These are phyloP conservation scores for Colletotrichum aenigma DNA, from an alignment of 2,329 filamentous ascomycete species.

Conservation along the genomic window DNA sequence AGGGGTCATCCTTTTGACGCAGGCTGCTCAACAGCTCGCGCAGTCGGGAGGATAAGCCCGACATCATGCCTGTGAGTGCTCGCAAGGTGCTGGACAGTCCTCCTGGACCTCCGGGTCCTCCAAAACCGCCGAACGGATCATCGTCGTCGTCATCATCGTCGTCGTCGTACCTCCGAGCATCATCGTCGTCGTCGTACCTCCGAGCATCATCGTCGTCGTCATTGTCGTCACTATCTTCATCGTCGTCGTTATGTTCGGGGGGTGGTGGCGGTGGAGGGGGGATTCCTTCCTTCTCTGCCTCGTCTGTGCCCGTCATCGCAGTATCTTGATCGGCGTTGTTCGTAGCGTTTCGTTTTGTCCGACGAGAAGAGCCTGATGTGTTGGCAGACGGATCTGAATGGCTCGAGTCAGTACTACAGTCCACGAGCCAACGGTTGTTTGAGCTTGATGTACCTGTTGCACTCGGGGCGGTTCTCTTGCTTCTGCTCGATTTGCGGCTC, in stretches of 20 bases:
- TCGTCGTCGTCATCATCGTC: slow-evolving; percentile 75
- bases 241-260: slow-evolving; percentile 37
- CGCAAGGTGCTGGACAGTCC: slow-evolving; percentile 81
- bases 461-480: slow-evolving; percentile 65
- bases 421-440: neutral
- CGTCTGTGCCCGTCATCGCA: slow-evolving; percentile 73
- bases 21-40: slow-evolving; percentile 79
- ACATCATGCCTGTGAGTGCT: slow-evolving; percentile 91
- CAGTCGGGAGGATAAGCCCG: slow-evolving; percentile 78
- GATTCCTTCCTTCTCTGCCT: slow-evolving; percentile 47
- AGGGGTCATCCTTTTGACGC: slow-evolving; percentile 82
- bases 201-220: slow-evolving; percentile 54
- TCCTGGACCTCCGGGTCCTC: slow-evolving; percentile 65
- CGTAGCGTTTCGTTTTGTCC: slow-evolving; percentile 56
- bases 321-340: slow-evolving; percentile 66
- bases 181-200: slow-evolving; percentile 53
- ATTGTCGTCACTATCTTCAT: slow-evolving; percentile 48
- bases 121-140: slow-evolving; percentile 69
- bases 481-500: slow-evolving; percentile 74
- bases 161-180: slow-evolving; percentile 39
- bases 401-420: neutral
- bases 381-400: slow-evolving; percentile 37
- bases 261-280: slow-evolving; percentile 49
- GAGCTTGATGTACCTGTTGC: slow-evolving; percentile 38
- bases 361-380: slow-evolving; percentile 44